Base-by-base conservation (phyloP, 1,284 basidiomycete species). In the Porogramme epimiltina region DNA sequence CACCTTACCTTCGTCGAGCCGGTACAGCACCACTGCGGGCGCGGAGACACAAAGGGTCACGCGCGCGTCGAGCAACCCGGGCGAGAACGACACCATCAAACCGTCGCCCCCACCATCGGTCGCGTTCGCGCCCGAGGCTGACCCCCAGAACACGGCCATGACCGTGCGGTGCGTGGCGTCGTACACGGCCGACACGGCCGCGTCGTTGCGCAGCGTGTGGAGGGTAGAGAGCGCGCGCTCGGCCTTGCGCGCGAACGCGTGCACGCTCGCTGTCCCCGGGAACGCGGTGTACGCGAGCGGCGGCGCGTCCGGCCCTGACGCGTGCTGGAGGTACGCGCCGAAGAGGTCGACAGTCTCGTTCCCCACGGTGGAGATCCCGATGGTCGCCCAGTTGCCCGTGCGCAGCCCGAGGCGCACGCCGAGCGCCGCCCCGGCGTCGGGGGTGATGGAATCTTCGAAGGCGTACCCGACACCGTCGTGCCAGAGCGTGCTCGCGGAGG, bases 371-470 rank as follows among this genome's bases (percentile, higher is more conserved):
- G 83, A 84, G 11, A 78, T 84, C 10, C 85, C 85, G 54, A 87
- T 82, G 4, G 68, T 62, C 16, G 76, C 72, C 86, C 86, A 89
- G 56, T 80, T 72, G 2, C 85, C 86, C 0, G 77, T 78, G 54
- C 73, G 73, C 34, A 73, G 59, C 3, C 78, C 79, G 3, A 76
- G 66, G 37, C 78, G 67, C 10, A 85, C 62, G 1, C 77, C 75
- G 13, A 84, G 60, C 13, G 66, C 69, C 40, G 73, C 55, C 36
- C 66, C 58, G 38, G 59, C 20, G 45, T 49, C 42, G 19, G 28
- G 28, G 28, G 8, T 31, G 24, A 22, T 10, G 19, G 15, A 45
- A 26, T 25, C 19, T 43, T 65, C 56, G 54, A 84, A 80, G 0
- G 67, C 57, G 57, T 86, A 85, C 9, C 84, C 83, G 20, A 84